Evolutionary conservation across 257 asterid species (phyloP).

Genomic region (Eustoma russellianum): DNA sequence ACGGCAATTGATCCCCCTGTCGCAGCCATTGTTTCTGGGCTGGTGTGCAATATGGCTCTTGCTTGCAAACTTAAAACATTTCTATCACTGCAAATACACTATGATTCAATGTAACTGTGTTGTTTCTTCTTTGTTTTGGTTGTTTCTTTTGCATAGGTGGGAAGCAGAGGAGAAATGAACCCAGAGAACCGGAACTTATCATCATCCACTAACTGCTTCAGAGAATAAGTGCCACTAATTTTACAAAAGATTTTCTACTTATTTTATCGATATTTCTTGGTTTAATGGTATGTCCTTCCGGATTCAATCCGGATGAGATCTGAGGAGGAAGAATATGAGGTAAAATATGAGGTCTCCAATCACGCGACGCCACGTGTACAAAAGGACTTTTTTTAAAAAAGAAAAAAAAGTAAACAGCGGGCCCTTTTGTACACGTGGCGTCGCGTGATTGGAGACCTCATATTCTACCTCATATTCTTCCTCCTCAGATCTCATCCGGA

Average conservation of each 20-base stretch:
- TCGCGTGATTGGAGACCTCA: too few relatives aligned
- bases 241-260: not conserved
- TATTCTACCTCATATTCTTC: too few relatives aligned
- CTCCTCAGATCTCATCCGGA: too few relatives aligned
- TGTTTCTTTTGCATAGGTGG: not conserved
- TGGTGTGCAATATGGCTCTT: not conserved
- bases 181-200: conserved; percentile 6
- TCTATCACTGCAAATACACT: not conserved
- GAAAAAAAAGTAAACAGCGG: too few relatives aligned
- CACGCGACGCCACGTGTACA: too few relatives aligned
- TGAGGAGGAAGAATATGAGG: too few relatives aligned
- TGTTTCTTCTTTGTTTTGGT: not conserved
- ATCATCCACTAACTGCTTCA: conserved; percentile 27
- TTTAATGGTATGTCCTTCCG: too few relatives aligned
- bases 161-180: conserved; percentile 7
- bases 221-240: conserved; percentile 26
- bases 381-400: too few relatives aligned
- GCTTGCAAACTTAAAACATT: not conserved
- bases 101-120: not conserved
- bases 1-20: conserved; percentile 22
- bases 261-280: too few relatives aligned
- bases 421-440: too few relatives aligned
- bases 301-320: too few relatives aligned
- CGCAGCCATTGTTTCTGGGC: conserved; percentile 19
- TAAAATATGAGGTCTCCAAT: too few relatives aligned